phyloP scores from a whole-genome alignment of 2,329 filamentous ascomycete species.

The Fusarium nelsonii region DNA sequence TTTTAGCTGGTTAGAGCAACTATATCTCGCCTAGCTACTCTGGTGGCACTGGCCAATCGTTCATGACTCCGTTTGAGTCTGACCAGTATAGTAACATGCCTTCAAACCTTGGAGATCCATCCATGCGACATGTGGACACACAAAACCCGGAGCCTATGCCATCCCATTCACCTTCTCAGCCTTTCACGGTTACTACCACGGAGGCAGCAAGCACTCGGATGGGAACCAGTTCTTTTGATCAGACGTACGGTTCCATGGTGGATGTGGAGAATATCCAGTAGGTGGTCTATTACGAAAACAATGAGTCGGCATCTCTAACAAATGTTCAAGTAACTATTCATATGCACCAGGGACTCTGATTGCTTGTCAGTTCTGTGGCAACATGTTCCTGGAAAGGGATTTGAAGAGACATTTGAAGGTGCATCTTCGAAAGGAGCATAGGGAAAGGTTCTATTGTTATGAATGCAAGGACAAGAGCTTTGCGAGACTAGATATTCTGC shows the following conservation, averaged over 20 bases:
- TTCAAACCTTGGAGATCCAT: neutral
- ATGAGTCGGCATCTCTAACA: neutral
- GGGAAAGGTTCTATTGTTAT: neutral
- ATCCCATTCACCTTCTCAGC: neutral
- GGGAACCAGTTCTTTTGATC: neutral
- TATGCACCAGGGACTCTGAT: neutral
- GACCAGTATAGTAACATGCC: neutral
- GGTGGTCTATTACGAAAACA: neutral
- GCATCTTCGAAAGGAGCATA: neutral
- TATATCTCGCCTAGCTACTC: neutral
- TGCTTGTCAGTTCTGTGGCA: neutral
- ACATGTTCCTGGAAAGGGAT: neutral
- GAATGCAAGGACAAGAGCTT: neutral
- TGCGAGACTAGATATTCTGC: neutral
- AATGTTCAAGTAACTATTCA: neutral
- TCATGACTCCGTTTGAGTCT: neutral
- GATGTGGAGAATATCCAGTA: neutral
- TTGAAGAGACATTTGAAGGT: neutral
- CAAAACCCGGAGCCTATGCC: neutral
- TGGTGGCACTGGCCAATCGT: neutral
- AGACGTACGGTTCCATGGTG: neutral
- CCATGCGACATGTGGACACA: neutral
- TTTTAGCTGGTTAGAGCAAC: constrained; percentile 3
- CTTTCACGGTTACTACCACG: neutral
- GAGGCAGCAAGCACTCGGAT: neutral